Conservation (phyloP, 2,329 filamentous ascomycete species). For the Fusarium verrucosum region DNA sequence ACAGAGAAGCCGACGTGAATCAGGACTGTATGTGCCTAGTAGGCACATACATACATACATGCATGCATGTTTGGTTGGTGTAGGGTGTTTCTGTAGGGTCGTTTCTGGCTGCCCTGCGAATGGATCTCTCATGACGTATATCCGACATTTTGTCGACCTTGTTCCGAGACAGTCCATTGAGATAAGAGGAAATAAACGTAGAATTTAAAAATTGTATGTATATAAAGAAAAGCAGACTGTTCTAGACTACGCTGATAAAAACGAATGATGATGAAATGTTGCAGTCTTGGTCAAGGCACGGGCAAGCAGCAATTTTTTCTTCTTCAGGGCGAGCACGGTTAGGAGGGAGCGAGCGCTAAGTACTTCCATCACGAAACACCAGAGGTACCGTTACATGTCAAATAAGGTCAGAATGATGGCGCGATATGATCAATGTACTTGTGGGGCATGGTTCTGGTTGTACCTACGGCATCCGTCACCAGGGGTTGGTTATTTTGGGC, state of each 20-base stretch:
- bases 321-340: slow-evolving; percentile 7
- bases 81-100: slow-evolving; percentile 25
- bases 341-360: not conserved
- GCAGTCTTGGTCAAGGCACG: slow-evolving; percentile 10
- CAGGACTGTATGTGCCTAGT: not conserved
- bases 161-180: not conserved
- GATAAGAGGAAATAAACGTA: not conserved
- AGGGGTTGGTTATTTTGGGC: slow-evolving; percentile 18
- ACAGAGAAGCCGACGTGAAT: not conserved
- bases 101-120: slow-evolving; percentile 20
- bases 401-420: not conserved
- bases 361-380: slow-evolving; percentile 11
- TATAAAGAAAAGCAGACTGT: not conserved
- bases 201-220: not conserved
- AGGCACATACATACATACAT: too few species aligned
- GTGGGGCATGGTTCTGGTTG: not conserved
- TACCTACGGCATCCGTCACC: slow-evolving; percentile 15
- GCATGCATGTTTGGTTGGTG: slow-evolving; percentile 8
- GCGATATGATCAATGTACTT: slow-evolving; percentile 5
- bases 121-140: slow-evolving; percentile 33
- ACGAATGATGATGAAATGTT: not conserved
- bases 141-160: slow-evolving; percentile 5
- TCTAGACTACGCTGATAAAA: not conserved
- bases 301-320: slow-evolving; percentile 6
- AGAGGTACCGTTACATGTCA: slow-evolving; percentile 3